These are phyloP conservation scores for Paragyromitra xinjiangensis DNA, from an alignment of 495 filamentous ascomycete genomes.

Conservation along the genomic window DNA sequence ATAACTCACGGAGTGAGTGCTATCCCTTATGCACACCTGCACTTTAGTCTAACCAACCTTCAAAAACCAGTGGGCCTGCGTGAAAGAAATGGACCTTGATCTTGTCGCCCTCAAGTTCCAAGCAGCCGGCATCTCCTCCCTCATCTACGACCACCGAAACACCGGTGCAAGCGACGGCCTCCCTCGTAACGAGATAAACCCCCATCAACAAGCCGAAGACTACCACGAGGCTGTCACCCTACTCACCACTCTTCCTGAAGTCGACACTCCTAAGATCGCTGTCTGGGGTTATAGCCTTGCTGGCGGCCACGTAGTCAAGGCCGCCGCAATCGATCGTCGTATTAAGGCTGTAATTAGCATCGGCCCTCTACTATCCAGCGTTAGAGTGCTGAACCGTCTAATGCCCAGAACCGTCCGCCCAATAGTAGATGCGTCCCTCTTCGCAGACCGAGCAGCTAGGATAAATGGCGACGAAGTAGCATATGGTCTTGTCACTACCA, in stretches of 20 bases:
- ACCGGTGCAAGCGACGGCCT: conserved; percentile 29
- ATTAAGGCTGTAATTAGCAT: conserved; percentile 34
- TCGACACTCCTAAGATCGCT: conserved; percentile 26
- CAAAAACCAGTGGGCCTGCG: conserved; percentile 8
- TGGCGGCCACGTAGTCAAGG: conserved; percentile 20
- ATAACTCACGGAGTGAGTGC: conserved; percentile 47
- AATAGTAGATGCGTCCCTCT: not conserved
- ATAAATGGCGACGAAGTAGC: conserved; percentile 12
- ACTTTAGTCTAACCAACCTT: not conserved
- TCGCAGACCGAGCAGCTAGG: conserved; percentile 16
- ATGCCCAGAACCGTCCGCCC: not conserved
- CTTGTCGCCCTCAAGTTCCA: conserved; percentile 27
- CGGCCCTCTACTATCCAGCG: not conserved
- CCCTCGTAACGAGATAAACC: conserved; percentile 31
- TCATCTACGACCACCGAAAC: conserved; percentile 44
- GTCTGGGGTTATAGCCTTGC: conserved; percentile 32
- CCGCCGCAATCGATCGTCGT: conserved; percentile 23
- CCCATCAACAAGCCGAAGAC: conserved; percentile 22
- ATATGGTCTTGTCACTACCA: conserved; percentile 1
- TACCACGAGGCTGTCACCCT: conserved; percentile 34
- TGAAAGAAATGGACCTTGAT: conserved; percentile 41
- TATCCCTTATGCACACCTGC: not conserved
- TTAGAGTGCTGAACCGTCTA: not conserved
- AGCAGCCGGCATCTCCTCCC: conserved; percentile 18
- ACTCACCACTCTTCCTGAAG: conserved; percentile 13